Conservation (phyloP, 2,329 filamentous ascomycete species). For the Talaromyces verruculosus region DNA sequence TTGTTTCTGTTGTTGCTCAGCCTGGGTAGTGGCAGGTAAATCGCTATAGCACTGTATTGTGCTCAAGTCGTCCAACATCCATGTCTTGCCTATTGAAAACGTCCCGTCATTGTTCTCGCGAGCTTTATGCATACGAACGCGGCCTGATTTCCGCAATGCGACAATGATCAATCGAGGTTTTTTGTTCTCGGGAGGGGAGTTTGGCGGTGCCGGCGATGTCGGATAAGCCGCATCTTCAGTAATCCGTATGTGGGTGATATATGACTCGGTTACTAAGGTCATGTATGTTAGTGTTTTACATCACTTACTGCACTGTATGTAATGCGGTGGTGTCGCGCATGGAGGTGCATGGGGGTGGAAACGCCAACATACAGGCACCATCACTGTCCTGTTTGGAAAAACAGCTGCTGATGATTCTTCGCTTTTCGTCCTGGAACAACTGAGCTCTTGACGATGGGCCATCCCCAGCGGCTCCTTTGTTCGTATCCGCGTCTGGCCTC, state of each 20-base stretch:
- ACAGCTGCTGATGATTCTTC: slow-evolving; percentile 89
- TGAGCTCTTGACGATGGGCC: slow-evolving; percentile 60
- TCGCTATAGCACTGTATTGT: slow-evolving; percentile 79
- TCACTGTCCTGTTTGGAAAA: slow-evolving; percentile 87
- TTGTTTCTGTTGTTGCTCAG: slow-evolving; percentile 62
- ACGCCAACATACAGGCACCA: slow-evolving; percentile 68
- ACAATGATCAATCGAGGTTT: slow-evolving; percentile 92
- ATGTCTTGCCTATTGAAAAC: slow-evolving; percentile 98
- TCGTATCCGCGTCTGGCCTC: slow-evolving; percentile 33
- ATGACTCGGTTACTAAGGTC: slow-evolving; percentile 74
- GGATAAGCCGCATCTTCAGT: slow-evolving; percentile 82
- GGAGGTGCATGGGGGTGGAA: slow-evolving; percentile 5
- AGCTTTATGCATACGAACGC: slow-evolving; percentile 94
- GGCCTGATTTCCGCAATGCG: slow-evolving; percentile 84
- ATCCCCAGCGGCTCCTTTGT: slow-evolving; percentile 29
- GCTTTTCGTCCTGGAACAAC: slow-evolving; percentile 94
- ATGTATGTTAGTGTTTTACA: slow-evolving; percentile 16
- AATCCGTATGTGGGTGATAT: slow-evolving; percentile 95
- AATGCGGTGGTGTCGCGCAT: background rate
- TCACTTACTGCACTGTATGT: background rate
- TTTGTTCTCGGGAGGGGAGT: slow-evolving; percentile 70
- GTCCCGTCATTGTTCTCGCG: slow-evolving; percentile 91
- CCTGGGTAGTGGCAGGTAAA: slow-evolving; percentile 56
- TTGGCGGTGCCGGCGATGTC: slow-evolving; percentile 78
- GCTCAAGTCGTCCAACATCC: slow-evolving; percentile 88